A percentile compares a stretch with the other conserved stretches of the same genome.
Conservation (phyloP, 495 filamentous ascomycete species). For the Penicillium canariense region DNA sequence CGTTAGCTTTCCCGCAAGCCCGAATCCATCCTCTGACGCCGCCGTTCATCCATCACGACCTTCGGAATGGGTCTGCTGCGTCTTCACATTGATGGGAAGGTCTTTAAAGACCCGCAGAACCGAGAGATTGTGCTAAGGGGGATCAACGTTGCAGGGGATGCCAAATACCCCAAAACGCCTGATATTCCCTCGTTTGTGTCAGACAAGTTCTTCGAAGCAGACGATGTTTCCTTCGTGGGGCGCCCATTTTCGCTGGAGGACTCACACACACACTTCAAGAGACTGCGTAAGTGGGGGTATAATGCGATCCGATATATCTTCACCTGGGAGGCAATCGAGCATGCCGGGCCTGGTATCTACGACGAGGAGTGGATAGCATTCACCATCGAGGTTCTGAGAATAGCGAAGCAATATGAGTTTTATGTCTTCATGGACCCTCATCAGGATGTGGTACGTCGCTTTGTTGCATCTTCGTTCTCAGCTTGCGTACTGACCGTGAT, state of each 20-base stretch:
- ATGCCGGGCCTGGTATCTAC: slow-evolving; percentile 87
- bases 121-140: slow-evolving; percentile 68
- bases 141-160: slow-evolving; percentile 67
- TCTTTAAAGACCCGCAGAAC: slow-evolving; percentile 69
- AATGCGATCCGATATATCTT: slow-evolving; percentile 96
- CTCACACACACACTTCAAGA: slow-evolving; percentile 82
- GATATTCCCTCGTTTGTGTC: slow-evolving; percentile 75
- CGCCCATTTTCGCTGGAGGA: slow-evolving; percentile 81
- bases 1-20: not conserved
- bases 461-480: slow-evolving; percentile 10
- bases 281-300: slow-evolving; percentile 84
- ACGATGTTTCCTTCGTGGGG: slow-evolving; percentile 84
- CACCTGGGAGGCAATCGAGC: slow-evolving; percentile 99
- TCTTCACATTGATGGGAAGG: slow-evolving; percentile 76
- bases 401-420: slow-evolving; percentile 87
- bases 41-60: not conserved
- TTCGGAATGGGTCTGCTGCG: slow-evolving; percentile 41
- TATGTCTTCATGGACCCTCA: slow-evolving; percentile 98
- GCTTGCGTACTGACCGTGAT: slow-evolving; percentile 1
- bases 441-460: slow-evolving; percentile 78
- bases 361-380: slow-evolving; percentile 92
- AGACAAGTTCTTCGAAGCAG: slow-evolving; percentile 86
- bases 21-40: not conserved
- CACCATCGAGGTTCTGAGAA: slow-evolving; percentile 78
- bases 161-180: slow-evolving; percentile 71